Base-by-base conservation (phyloP, 768 basidiomycete genomes). In the Boletus coccyginus region DNA sequence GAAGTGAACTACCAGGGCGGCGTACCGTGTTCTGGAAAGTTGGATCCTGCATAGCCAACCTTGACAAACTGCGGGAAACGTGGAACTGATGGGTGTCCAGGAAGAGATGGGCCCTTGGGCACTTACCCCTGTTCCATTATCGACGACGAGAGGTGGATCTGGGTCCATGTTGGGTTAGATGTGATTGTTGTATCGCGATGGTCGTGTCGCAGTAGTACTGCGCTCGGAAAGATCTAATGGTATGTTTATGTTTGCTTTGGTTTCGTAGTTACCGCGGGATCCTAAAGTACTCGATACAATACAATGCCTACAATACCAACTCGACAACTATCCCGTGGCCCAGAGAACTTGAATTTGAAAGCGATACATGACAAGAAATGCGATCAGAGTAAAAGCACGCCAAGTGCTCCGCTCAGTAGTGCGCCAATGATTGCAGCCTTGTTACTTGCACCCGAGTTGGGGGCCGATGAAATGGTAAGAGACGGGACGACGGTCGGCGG, bases 21-120 rank as follows among this genome's bases (percentile, higher is more conserved):
- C 80, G 63, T 63, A 92, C 93, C 93, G 81, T 91, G 86, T 76
- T 90, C 90, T 49, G 95, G 95, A 65, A 97, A 98, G 78, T 98
- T 97, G 66, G 90, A 91, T 57, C 92, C 91, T 57, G 90, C 92
- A 66, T 88, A 93, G 43, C 92, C 91, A 38, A 92, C 89, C 79
- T 93, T 93, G 66, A 94, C 92, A 67, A 92, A 94, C 89, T 93
- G 74, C 40, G 59, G 39, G n/a, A 35, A n/a, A 24, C 16, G 31
- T 39, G n/a, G 40, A 52, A 35, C 29, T 47, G 52, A 54, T 50
- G 51, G 47, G 46, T 46, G 59, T 53, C 41, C 45, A 19, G 47
- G 55, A 58, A 10, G 45, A 24, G 27, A 7, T 1, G n/a, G 13
- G 16, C 6, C 42, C 21, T 31, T 16, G 21, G 17, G 24, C 38